Percentiles rank a stretch among this genome's conserved stretches.
Conservation (phyloP, 2,329 filamentous ascomycete species). For the Fusarium armeniacum region DNA sequence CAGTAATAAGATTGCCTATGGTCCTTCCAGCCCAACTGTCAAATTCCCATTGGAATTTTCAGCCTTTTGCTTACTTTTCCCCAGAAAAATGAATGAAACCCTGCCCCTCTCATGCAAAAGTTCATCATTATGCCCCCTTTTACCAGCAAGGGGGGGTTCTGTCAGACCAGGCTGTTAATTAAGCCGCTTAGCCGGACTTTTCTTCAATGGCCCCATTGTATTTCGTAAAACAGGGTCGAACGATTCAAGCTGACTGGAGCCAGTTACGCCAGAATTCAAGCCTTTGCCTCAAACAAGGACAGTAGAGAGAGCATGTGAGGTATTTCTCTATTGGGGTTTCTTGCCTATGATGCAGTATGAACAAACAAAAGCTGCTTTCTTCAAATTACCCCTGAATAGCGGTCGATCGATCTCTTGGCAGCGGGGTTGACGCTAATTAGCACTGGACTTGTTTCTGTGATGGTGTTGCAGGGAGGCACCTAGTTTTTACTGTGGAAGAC, state of each 20-base stretch:
- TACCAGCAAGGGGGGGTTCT: neutral
- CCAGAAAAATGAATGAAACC: slow-evolving; percentile 15
- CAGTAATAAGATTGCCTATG: slow-evolving; percentile 3
- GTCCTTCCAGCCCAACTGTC: neutral
- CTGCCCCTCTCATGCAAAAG: slow-evolving; percentile 1
- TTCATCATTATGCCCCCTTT: slow-evolving; percentile 2
- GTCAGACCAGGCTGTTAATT: neutral
- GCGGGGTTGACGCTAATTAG: slow-evolving; percentile 14
- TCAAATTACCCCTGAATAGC: slow-evolving; percentile 32
- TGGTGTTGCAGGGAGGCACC: slow-evolving; percentile 11
- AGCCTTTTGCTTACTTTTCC: slow-evolving; percentile 17
- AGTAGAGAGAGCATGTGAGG: slow-evolving; percentile 5
- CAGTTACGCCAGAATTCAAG: slow-evolving; percentile 1
- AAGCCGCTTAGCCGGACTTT: slow-evolving; percentile 24
- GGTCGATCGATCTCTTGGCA: slow-evolving; percentile 35
- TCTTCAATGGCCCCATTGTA: neutral
- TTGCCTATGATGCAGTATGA: neutral
- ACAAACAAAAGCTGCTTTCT: slow-evolving; percentile 4
- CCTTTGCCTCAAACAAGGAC: neutral
- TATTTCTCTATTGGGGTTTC: slow-evolving; percentile 8
- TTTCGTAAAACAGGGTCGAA: slow-evolving; percentile 4
- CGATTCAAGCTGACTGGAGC: slow-evolving; percentile 1
- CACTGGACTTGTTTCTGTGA: neutral
- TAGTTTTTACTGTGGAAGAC: neutral
- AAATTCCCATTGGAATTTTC: neutral